Conservation (phyloP, 2,329 filamentous ascomycete species). For the Rhinocladiella similis region DNA sequence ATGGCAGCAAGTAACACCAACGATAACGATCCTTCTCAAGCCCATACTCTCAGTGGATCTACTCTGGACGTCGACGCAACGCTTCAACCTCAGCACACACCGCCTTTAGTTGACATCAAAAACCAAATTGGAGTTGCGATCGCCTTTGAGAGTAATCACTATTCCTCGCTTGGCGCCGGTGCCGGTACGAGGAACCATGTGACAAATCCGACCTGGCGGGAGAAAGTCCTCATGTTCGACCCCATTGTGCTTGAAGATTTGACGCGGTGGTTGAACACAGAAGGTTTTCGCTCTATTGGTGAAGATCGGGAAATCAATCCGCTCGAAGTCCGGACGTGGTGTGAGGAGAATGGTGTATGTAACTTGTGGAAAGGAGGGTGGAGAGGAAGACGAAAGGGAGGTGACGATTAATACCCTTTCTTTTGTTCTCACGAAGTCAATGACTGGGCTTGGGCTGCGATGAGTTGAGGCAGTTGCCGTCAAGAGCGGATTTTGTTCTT, state of each 20-base stretch:
- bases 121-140: slow-evolving; percentile 22
- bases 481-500: no score
- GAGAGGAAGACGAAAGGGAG: slow-evolving; percentile 18
- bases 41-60: neutral
- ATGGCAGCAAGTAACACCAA: neutral
- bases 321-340: slow-evolving; percentile 80
- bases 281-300: slow-evolving; percentile 61
- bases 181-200: slow-evolving; percentile 39
- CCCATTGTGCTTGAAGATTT: slow-evolving; percentile 87
- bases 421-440: no score
- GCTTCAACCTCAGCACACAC: slow-evolving; percentile 10
- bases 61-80: neutral
- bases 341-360: slow-evolving; percentile 81
- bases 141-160: neutral
- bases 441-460: no score
- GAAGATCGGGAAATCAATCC: slow-evolving; percentile 66
- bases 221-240: slow-evolving; percentile 93
- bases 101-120: slow-evolving; percentile 11
- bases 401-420: neutral
- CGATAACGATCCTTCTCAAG: neutral
- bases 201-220: slow-evolving; percentile 68
- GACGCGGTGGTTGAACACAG: slow-evolving; percentile 76
- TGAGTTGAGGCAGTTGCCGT: no score
- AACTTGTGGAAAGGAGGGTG: slow-evolving; percentile 64
- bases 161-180: neutral